Conservation (phyloP, 179 eudicot genomes). For the Nepenthes alata region DNA sequence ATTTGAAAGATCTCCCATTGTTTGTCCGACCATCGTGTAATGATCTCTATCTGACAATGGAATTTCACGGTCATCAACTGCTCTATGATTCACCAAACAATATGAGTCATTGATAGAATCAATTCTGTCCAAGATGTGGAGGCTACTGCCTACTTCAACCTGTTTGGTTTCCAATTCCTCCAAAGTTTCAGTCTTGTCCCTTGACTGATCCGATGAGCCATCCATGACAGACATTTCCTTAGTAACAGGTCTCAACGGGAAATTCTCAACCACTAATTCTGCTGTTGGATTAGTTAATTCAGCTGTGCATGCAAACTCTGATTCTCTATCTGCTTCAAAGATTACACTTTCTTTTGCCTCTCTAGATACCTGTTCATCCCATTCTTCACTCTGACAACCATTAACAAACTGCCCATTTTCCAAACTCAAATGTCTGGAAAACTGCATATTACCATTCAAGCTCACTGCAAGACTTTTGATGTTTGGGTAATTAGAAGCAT, state of each 20-base stretch:
- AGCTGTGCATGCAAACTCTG: slow-evolving; percentile 12
- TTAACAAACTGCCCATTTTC: slow-evolving; percentile 10
- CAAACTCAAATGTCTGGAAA: slow-evolving; percentile 9
- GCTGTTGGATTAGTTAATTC: slow-evolving; percentile 15
- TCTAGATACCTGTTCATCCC: slow-evolving; percentile 9
- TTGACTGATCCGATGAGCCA: slow-evolving; percentile 12
- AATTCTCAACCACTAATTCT: slow-evolving; percentile 46
- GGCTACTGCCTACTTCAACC: slow-evolving; percentile 12
- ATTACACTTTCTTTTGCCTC: slow-evolving; percentile 9
- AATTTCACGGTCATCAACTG: slow-evolving; percentile 13
- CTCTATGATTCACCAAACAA: slow-evolving; percentile 15
- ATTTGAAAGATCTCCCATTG: slow-evolving; percentile 9
- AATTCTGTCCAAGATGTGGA: slow-evolving; percentile 8
- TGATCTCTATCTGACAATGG: slow-evolving; percentile 8
- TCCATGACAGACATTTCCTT: slow-evolving; percentile 18
- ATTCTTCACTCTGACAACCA: slow-evolving; percentile 19
- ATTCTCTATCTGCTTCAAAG: slow-evolving; percentile 14
- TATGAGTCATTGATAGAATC: slow-evolving; percentile 11
- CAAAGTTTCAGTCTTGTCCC: slow-evolving; percentile 6
- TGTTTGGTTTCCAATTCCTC: slow-evolving; percentile 13
- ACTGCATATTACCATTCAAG: slow-evolving; percentile 10
- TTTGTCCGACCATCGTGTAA: slow-evolving; percentile 11
- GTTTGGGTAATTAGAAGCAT: slow-evolving; percentile 9
- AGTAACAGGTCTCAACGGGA: slow-evolving; percentile 39
- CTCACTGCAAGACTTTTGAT: slow-evolving; percentile 10